Base-by-base conservation (phyloP, 2,329 filamentous ascomycete genomes). In the Botrytis fragariae region DNA sequence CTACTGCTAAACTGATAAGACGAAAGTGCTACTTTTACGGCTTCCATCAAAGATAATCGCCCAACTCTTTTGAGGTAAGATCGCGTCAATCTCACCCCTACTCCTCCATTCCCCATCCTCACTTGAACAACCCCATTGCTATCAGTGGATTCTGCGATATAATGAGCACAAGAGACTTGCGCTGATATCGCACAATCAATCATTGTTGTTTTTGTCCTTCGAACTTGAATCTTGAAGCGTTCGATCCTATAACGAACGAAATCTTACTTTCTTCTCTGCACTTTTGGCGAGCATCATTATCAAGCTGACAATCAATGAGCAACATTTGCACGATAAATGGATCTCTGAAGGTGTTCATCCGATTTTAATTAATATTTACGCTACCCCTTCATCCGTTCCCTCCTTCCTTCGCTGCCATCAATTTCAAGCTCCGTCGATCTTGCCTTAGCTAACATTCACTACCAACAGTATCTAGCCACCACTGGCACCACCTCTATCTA, bases 31-130 rank as follows among this genome's bases (percentile, higher is more conserved):
- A 16, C 37, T 57, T 18, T 57, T 44, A 16, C 9, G 18, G 48
- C n/a, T 69, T 32, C 18, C 25, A 57, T 9, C 18, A 57, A 37
- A 57, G 48, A 42, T n/a, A 42, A 54, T 44, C 48, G 48, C 37
- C 18, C 65, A 57, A 18, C 18, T 57, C 35, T n/a, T 32, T 57
- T 69, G 48, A 69, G 65, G 65, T 69, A 39, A 69, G 65, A 57
- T 69, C 65, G 51, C n/a, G 3, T 29, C 35, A 29, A 9, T 57
- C 18, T 42, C n/a, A 57, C 39, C 6, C 39, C 10, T 51, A 22
- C 35, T 22, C 18, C 25, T n/a, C n/a, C 48, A 25, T 32, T 68
- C 35, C 16, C 5, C 48, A 57, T 32, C 54, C 6, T 16, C 39
- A 42, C 10, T 25, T 32, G 48, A 57, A 57, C 10, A 68, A 57